Evolutionary conservation across 805 yeast species (phyloP).

Genomic region (Tetrapisispora arboricola): DNA sequence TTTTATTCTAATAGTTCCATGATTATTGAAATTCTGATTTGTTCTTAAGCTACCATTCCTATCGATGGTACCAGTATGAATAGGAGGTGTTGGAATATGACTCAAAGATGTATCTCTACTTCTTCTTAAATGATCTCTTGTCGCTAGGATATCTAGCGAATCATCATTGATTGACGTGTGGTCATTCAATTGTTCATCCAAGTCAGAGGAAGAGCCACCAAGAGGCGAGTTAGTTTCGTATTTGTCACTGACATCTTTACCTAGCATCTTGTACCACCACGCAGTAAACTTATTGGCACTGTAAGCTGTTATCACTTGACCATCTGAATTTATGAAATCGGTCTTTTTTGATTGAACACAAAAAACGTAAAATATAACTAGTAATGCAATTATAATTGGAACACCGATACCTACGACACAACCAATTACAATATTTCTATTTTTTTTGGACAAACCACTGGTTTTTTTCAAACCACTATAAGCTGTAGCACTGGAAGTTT

Average conservation of each 20-base stretch:
- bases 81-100: background rate
- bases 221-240: constrained; percentile 21
- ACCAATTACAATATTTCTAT: constrained; percentile 51
- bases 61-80: background rate
- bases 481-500: constrained; percentile 10
- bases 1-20: background rate
- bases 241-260: constrained; percentile 18
- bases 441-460: constrained; percentile 38
- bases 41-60: constrained; percentile 2
- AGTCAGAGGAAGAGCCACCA: constrained; percentile 8
- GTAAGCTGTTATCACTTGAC: constrained; percentile 29
- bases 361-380: constrained; percentile 20
- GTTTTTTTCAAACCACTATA: constrained; percentile 5
- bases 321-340: constrained; percentile 30
- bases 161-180: constrained; percentile 1
- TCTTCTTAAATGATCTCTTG: background rate
- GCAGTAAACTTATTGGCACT: constrained; percentile 23
- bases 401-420: constrained; percentile 65
- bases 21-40: constrained; percentile 1
- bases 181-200: constrained; percentile 3
- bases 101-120: background rate
- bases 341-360: constrained; percentile 25
- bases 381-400: constrained; percentile 34
- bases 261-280: constrained; percentile 25
- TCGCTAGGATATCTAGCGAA: background rate